These are phyloP conservation scores for Salix purpurea DNA, from an alignment of 345 rosid genomes.

Conservation along the genomic window DNA sequence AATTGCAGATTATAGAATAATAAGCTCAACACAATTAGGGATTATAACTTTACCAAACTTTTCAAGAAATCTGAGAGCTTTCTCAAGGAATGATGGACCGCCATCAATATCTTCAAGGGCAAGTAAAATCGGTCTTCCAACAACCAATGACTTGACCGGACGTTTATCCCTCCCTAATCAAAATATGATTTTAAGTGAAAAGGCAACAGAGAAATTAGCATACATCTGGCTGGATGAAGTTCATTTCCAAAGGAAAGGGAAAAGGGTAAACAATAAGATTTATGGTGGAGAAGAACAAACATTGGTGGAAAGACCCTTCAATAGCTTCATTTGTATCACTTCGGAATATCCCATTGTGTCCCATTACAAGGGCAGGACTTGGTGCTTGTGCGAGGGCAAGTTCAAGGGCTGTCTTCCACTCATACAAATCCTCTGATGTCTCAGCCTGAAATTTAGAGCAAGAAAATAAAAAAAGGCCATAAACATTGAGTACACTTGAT, in stretches of 20 bases:
- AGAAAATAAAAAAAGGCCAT: background rate
- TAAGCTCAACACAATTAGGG: constrained; percentile 6
- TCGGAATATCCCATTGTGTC: constrained; percentile 83
- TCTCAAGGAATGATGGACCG: constrained; percentile 97
- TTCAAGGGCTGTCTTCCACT: constrained; percentile 94
- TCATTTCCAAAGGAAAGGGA: background rate
- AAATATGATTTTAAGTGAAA: constrained; percentile 3
- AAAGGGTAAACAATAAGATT: constrained; percentile 2
- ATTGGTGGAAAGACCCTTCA: constrained; percentile 85
- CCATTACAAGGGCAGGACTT: constrained; percentile 94
- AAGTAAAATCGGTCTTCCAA: constrained; percentile 97
- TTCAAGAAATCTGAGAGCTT: constrained; percentile 94
- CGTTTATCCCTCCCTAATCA: constrained; percentile 89
- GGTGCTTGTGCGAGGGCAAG: constrained; percentile 94
- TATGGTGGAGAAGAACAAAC: constrained; percentile 35
- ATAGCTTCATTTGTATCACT: constrained; percentile 62
- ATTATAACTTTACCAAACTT: constrained; percentile 60
- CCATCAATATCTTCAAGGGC: constrained; percentile 99
- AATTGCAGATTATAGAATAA: constrained; percentile 2
- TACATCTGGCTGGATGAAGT: background rate
- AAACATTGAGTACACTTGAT: background rate
- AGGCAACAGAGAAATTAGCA: constrained; percentile 7
- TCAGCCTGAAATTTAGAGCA: constrained; percentile 60
- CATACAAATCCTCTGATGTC: constrained; percentile 84
- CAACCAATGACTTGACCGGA: constrained; percentile 86